Conservation (phyloP, 768 basidiomycete species). For the Lactarius pseudohatsudake region DNA sequence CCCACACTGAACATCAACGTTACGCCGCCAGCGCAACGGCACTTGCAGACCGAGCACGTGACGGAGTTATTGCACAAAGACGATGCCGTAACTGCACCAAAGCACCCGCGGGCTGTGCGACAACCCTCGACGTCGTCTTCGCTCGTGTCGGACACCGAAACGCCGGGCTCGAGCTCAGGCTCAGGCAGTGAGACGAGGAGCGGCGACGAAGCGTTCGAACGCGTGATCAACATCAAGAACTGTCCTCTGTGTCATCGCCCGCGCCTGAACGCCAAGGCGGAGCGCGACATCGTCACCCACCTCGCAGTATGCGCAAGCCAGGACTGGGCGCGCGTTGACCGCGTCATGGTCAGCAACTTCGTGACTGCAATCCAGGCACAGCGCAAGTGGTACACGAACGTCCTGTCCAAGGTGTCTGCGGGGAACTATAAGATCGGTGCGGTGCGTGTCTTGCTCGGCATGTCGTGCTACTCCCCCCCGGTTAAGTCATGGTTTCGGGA, state of each 20-base stretch:
- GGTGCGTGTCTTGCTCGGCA: slow-evolving; percentile 44
- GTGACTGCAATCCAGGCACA: slow-evolving; percentile 95
- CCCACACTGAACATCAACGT: slow-evolving; percentile 40
- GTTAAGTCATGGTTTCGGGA: background rate
- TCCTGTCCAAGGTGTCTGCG: slow-evolving; percentile 80
- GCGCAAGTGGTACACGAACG: slow-evolving; percentile 94
- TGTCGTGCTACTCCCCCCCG: background rate
- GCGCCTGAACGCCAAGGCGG: slow-evolving; percentile 79
- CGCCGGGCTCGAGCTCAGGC: slow-evolving; percentile 33
- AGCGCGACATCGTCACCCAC: slow-evolving; percentile 94
- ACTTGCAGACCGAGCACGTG: background rate
- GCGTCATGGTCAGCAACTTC: slow-evolving; percentile 91
- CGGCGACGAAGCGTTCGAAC: slow-evolving; percentile 54
- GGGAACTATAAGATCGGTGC: slow-evolving; percentile 91
- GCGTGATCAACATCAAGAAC: slow-evolving; percentile 92
- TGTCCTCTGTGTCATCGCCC: slow-evolving; percentile 94
- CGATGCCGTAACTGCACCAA: background rate
- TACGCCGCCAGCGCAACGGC: background rate
- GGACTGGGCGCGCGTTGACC: slow-evolving; percentile 88
- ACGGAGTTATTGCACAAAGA: slow-evolving; percentile 10
- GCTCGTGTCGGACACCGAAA: slow-evolving; percentile 48
- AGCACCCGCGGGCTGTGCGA: slow-evolving; percentile 20
- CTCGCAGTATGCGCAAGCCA: slow-evolving; percentile 93
- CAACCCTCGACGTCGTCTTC: slow-evolving; percentile 41
- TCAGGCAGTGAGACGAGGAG: slow-evolving; percentile 19